Evolutionary conservation across 257 asterid genomes (phyloP), one percentile per base, ranked within the genome.

Genomic region (Fraxinus anomala): DNA sequence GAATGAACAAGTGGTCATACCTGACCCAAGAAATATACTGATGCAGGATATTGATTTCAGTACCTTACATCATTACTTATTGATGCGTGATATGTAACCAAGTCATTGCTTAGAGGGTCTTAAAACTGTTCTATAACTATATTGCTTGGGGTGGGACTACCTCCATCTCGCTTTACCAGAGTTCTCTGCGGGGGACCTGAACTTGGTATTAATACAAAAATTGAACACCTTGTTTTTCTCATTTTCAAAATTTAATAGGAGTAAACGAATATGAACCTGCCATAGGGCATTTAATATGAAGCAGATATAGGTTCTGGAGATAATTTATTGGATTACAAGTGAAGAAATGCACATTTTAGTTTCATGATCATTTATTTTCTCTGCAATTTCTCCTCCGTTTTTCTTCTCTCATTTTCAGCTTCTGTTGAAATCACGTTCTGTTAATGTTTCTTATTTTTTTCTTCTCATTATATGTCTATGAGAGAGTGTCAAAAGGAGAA

Each of bases 81-180:
- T 47, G 39, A 76, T 76, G 83, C 79, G 44, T 79, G 73, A 26
- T 19, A 77, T 39, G 59, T 54, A 51, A 54, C 23, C 65, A 61
- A 61, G 17, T 56, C 42, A 23, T 77, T 77, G 66, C 12, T 65
- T 51, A 77, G 70, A 37, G 73, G 76, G 61, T 63, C 34, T 26
- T 63, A 63, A 63, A 63, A 26, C 17, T 26, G 69, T 63, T 63
- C 8, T 59, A 1, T 59, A 26, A 26, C 17, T 26, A 24, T 26
- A 19, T 73, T 44, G 70, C 54, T 79, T 44, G 36, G 74, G 75
- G 76, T 75, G 72, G 72, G 10, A 28, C 72, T 11, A 66, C 23
- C 24, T 30, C 14, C n/a, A 65, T 76, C 39, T 47, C 56, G 80
- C 74, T 72, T 63, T 73, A 56, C 67, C 47, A 74, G 51, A 69